Conservation (phyloP, 2,329 filamentous ascomycete genomes). For the Macrophomina pseudophaseolina region DNA sequence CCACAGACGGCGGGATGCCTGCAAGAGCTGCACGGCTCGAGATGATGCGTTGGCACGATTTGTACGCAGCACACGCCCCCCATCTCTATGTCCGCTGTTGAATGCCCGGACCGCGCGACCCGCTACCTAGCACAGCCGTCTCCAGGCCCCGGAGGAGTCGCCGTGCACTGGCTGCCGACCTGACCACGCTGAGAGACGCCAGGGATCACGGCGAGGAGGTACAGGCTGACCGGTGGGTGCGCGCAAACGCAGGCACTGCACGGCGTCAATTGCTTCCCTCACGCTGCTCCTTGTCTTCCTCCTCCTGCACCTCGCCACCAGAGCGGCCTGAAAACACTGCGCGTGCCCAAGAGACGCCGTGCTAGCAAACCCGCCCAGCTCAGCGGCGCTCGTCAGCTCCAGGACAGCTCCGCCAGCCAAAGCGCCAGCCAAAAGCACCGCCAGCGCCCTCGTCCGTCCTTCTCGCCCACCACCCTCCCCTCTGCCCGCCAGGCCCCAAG, state of each 20-base stretch:
- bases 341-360: conserved; percentile 16
- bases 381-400: background rate
- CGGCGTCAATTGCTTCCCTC: conserved; percentile 10
- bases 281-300: conserved; percentile 8
- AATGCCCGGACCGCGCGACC: conserved; percentile 21
- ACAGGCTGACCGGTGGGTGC: conserved; percentile 23
- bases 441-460: background rate
- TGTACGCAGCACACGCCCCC: conserved; percentile 21
- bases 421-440: background rate
- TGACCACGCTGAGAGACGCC: conserved; percentile 23
- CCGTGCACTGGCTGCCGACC: conserved; percentile 23
- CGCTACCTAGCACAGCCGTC: conserved; percentile 17
- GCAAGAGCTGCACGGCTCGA: conserved; percentile 19
- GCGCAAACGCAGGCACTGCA: conserved; percentile 9
- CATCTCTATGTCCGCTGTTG: conserved; percentile 16
- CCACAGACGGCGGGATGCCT: conserved; percentile 14
- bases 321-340: background rate
- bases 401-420: background rate
- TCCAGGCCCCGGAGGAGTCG: conserved; percentile 22
- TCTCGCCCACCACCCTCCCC: background rate
- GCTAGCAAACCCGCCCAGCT: background rate
- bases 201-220: conserved; percentile 23
- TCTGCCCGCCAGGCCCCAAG: background rate
- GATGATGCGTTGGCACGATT: conserved; percentile 25
- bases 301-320: conserved; percentile 21